Evolutionary conservation across 805 yeast species (phyloP).

Genomic region (Monosporozyma unispora): DNA sequence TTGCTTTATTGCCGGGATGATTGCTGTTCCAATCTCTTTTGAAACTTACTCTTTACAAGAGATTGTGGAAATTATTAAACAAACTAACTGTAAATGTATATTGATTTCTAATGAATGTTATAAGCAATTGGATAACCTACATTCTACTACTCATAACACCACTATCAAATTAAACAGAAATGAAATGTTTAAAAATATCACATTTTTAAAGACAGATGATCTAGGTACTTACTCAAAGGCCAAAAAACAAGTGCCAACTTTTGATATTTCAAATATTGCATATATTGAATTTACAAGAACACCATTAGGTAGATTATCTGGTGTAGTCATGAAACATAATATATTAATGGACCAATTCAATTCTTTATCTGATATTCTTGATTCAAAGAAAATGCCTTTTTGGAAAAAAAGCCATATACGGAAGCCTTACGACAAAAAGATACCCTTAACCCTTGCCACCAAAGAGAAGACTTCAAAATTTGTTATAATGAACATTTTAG

Average conservation of each 20-base stretch:
- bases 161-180: conserved; percentile 26
- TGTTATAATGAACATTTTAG: conserved; percentile 55
- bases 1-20: conserved; percentile 85
- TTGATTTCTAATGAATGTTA: conserved; percentile 73
- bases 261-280: conserved; percentile 75
- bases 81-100: conserved; percentile 69
- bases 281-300: conserved; percentile 88
- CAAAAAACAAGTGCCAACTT: conserved; percentile 50
- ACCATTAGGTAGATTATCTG: conserved; percentile 84
- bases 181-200: conserved; percentile 24
- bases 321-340: conserved; percentile 86
- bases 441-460: conserved; percentile 9
- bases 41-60: conserved; percentile 55
- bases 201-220: conserved; percentile 63
- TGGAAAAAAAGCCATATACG: conserved; percentile 42
- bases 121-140: conserved; percentile 62
- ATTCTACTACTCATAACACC: conserved; percentile 33
- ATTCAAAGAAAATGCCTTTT: conserved; percentile 40
- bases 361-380: conserved; percentile 57
- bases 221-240: conserved; percentile 64
- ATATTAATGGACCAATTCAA: conserved; percentile 85
- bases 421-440: conserved; percentile 31
- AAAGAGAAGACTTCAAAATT: conserved; percentile 30
- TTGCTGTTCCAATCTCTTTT: conserved; percentile 87
- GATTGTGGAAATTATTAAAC: conserved; percentile 58